phyloP scores from a whole-genome alignment of 2,329 filamentous ascomycete genomes.

The Blastomyces percursus region DNA sequence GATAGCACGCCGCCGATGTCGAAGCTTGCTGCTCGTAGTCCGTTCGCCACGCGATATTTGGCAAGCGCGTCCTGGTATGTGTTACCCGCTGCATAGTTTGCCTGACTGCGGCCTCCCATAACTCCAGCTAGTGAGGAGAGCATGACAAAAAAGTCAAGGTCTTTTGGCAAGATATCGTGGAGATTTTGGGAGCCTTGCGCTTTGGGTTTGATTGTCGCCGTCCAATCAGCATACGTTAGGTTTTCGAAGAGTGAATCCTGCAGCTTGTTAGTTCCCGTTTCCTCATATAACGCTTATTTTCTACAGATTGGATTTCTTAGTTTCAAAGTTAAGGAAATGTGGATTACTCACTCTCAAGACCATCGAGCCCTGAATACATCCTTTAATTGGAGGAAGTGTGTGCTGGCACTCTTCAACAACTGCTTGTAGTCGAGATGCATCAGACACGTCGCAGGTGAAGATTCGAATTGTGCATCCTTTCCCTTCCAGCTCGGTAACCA shows the following conservation, averaged over 20 bases:
- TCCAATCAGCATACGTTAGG: slow-evolving; percentile 33
- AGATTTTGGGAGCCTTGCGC: slow-evolving; percentile 30
- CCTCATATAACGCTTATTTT: neutral
- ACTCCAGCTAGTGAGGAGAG: slow-evolving; percentile 35
- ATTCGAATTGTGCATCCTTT: slow-evolving; percentile 13
- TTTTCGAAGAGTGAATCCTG: slow-evolving; percentile 28
- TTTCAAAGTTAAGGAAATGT: neutral
- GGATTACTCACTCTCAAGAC: slow-evolving; percentile 16
- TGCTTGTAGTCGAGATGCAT: slow-evolving; percentile 8
- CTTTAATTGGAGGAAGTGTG: slow-evolving; percentile 21
- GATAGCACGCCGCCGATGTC: slow-evolving; percentile 26
- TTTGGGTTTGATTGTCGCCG: slow-evolving; percentile 30
- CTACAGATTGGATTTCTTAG: neutral
- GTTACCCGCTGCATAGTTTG: slow-evolving; percentile 35
- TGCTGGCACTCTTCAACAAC: slow-evolving; percentile 12
- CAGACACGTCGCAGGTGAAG: slow-evolving; percentile 19
- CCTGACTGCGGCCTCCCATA: slow-evolving; percentile 37
- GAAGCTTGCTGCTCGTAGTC: slow-evolving; percentile 18
- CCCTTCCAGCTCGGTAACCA: slow-evolving; percentile 14
- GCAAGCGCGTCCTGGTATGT: slow-evolving; percentile 32
- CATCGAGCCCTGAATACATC: slow-evolving; percentile 26
- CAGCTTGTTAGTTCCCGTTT: neutral
- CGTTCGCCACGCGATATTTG: slow-evolving; percentile 18
- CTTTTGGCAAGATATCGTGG: slow-evolving; percentile 18
- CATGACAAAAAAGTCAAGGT: slow-evolving; percentile 36